Evolutionary conservation across 2,329 filamentous ascomycete species (phyloP).

Genomic region (Fusarium sp.): DNA sequence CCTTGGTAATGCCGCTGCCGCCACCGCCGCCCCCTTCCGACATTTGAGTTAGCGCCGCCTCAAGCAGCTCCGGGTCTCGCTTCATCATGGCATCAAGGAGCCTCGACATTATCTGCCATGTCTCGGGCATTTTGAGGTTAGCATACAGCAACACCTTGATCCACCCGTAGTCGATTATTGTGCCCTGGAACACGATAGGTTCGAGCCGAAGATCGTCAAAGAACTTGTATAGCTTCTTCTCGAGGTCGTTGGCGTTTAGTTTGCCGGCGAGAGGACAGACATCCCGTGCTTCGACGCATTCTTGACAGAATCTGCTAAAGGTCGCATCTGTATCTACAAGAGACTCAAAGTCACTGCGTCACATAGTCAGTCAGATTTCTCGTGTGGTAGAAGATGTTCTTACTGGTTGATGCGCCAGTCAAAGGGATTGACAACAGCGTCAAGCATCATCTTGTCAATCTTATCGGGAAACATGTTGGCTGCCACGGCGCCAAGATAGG

Average conservation of each 20-base stretch:
- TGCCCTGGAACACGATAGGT: slow-evolving; percentile 26
- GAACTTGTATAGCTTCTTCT: slow-evolving; percentile 36
- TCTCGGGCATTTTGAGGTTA: slow-evolving; percentile 46
- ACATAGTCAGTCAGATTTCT: not conserved
- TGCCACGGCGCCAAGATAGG: slow-evolving; percentile 51
- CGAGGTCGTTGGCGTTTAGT: slow-evolving; percentile 37
- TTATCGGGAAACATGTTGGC: slow-evolving; percentile 55
- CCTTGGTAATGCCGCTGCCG: not conserved
- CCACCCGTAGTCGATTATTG: slow-evolving; percentile 36
- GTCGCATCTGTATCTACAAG: slow-evolving; percentile 43
- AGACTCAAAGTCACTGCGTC: slow-evolving; percentile 39
- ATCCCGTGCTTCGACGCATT: slow-evolving; percentile 37
- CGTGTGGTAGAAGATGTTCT: not conserved
- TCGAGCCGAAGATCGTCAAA: slow-evolving; percentile 39
- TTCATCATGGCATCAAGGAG: slow-evolving; percentile 45
- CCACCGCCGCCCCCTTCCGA: no score
- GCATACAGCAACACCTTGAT: slow-evolving; percentile 14
- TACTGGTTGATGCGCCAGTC: slow-evolving; percentile 46
- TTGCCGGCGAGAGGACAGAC: slow-evolving; percentile 40
- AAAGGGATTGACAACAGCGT: slow-evolving; percentile 48
- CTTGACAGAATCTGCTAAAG: slow-evolving; percentile 41
- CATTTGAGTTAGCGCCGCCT: slow-evolving; percentile 6
- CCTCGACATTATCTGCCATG: not conserved
- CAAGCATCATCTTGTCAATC: slow-evolving; percentile 49
- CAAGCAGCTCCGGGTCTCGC: slow-evolving; percentile 33